Evolutionary conservation across 2,329 filamentous ascomycete genomes (phyloP).

Genomic region (Colletotrichum tamarilloi): DNA sequence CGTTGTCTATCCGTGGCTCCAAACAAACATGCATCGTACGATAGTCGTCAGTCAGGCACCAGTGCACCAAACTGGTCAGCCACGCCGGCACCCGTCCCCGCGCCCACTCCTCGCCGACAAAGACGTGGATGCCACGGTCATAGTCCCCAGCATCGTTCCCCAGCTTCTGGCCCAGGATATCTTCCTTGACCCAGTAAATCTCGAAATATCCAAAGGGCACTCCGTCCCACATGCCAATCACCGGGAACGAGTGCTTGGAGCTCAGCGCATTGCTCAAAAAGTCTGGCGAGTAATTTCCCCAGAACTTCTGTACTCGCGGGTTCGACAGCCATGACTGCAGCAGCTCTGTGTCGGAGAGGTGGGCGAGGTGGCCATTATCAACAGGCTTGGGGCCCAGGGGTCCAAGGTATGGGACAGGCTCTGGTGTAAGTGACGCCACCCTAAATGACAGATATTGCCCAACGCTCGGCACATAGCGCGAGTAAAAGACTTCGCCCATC

Average conservation of each 20-base stretch:
- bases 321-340: constrained; percentile 91
- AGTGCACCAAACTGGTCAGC: constrained; percentile 89
- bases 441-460: constrained; percentile 90
- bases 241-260: constrained; percentile 84
- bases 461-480: constrained; percentile 83
- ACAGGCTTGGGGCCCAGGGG: constrained; percentile 58
- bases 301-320: constrained; percentile 84
- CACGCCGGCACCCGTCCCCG: constrained; percentile 84
- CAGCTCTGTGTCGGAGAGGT: constrained; percentile 66
- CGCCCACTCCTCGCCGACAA: constrained; percentile 94
- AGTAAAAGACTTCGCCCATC: constrained; percentile 93
- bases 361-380: constrained; percentile 53
- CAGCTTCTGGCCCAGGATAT: constrained; percentile 77
- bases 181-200: constrained; percentile 98
- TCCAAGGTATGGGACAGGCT: constrained; percentile 73
- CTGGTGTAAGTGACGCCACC: constrained; percentile 77
- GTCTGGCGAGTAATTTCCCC: constrained; percentile 74
- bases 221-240: constrained; percentile 93
- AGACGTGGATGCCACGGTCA: constrained; percentile 87
- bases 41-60: constrained; percentile 80
- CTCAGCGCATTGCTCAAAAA: constrained; percentile 77
- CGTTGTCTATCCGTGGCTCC: constrained; percentile 92
- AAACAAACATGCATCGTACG: constrained; percentile 86
- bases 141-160: constrained; percentile 77
- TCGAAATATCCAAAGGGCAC: constrained; percentile 98